Conservation (phyloP, 2,329 filamentous ascomycete genomes). For the Pyricularia pennisetigena region DNA sequence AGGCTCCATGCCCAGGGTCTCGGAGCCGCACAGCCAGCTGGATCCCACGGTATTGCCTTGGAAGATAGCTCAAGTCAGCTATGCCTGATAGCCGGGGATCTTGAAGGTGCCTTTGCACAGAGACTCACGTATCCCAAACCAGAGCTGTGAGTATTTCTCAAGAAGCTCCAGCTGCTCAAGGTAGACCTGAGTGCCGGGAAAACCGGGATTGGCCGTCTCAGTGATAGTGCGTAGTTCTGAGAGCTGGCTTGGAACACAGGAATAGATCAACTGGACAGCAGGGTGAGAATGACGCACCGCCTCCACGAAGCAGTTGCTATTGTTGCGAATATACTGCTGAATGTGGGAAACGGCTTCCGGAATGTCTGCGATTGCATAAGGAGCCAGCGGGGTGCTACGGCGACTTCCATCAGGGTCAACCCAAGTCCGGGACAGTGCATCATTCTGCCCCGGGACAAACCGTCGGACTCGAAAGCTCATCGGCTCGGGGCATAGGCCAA, state of each 20-base stretch:
- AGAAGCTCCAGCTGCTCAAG: not conserved
- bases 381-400: not conserved
- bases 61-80: not conserved
- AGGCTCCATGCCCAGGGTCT: not conserved
- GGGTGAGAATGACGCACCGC: not conserved
- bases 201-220: too few relatives aligned
- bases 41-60: constrained; percentile 3
- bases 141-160: not conserved
- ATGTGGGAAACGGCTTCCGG: not conserved
- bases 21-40: not conserved
- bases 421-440: not conserved
- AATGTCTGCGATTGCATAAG: not conserved
- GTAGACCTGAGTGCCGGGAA: not conserved
- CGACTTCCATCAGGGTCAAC: not conserved
- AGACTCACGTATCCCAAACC: constrained; percentile 3
- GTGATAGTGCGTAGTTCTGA: not conserved
- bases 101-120: not conserved
- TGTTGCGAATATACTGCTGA: not conserved
- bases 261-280: not conserved
- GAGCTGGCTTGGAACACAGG: not conserved
- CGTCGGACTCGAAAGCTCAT: not conserved
- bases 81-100: not conserved
- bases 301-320: not conserved
- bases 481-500: not conserved
- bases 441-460: not conserved